Evolutionary conservation across 257 asterid species (phyloP), one percentile per base, ranked within the genome.

Genomic region (Agastache rugosa): DNA sequence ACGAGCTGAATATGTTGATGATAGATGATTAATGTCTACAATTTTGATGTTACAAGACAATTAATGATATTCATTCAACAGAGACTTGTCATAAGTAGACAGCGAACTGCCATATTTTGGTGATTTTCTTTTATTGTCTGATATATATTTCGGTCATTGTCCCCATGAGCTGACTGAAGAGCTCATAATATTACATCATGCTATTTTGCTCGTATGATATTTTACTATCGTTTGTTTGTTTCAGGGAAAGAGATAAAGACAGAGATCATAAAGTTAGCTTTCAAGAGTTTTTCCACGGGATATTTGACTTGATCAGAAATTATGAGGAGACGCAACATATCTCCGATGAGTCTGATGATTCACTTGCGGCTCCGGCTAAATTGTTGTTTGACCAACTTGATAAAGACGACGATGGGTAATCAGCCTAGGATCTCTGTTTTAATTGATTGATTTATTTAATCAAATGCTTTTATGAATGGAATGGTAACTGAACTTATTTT

Each of bases 211-310:
- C 4, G 53, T 53, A 11, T 56, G 22, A 45, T 62, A 56, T 59
- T 75, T 63, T 3, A 54, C 47, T 22, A 19, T 61, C 22, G 23
- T 70, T 37, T 69, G 59, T 54, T 29, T 7, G 48, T 63, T 74
- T 77, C 88, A 92, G 99, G 83, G 99, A 94, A 84, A 83, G 97
- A 80, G 99, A 94, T 83, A 79, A 78, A 41, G 91, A 94, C 78
- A 89, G 27, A 83, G 97, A 94, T 82, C 91, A 90, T 25, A 88
- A 86, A 76, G 76, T 94, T 67, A 85, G 78, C 85, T 92, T 92
- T 91, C 82, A 84, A 50, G 99, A 94, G 85, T 92, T 94, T 83
- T 94, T 90, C 85, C 96, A 89, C 1, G 97, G 97, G 68, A 90
- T 92, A 70, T 94, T 84, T 83, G 96, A 94, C 88, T 67, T 86